Evolutionary conservation across 257 asterid species (phyloP), one percentile per base, ranked within the genome.

Genomic region (Euphrasia confusa): DNA sequence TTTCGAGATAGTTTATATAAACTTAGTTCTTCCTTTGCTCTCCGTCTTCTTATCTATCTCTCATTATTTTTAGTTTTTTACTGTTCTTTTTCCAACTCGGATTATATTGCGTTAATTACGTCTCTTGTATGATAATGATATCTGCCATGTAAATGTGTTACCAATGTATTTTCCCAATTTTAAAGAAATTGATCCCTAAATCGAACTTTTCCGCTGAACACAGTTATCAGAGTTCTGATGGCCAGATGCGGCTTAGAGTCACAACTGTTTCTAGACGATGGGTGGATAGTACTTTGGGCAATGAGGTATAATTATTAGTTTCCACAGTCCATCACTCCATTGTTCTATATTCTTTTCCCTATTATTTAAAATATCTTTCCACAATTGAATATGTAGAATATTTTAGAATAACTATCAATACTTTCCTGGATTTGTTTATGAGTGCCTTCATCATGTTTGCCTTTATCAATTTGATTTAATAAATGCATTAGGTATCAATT

Each of bases 181-280:
- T 7, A 61, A 8, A 58, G 57, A 68, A 26, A 50, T 8, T 14
- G 21, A 32, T 9, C 35, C 63, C 65, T 62, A 58, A 72, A 24
- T 37, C 69, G 54, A 44, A n/a, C 2, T 67, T 14, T 60, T 42
- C 66, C 28, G 61, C 44, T 57, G 74, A 56, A 54, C 78, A 82
- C 87, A 93, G 99, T 79, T 89, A 87, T 71, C 94, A 78, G 79
- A 85, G 88, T 75, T 69, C 85, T 68, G 95, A 89, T 14, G 97
- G 96, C 32, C 89, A 81, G 74, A 80, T 68, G 72, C 83, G 87
- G 71, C 78, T 84, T 56, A 80, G 96, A 74, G 97, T 85, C 63
- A 93, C 99, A 61, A 93, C 99, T 33, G 74, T 93, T 65, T 79
- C 80, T 39, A 78, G 95, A 69, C 78, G 86, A 78, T 93, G 99